These are phyloP conservation scores for Erysiphe neolycopersici DNA, from an alignment of 2,329 filamentous ascomycete genomes.

Conservation along the genomic window DNA sequence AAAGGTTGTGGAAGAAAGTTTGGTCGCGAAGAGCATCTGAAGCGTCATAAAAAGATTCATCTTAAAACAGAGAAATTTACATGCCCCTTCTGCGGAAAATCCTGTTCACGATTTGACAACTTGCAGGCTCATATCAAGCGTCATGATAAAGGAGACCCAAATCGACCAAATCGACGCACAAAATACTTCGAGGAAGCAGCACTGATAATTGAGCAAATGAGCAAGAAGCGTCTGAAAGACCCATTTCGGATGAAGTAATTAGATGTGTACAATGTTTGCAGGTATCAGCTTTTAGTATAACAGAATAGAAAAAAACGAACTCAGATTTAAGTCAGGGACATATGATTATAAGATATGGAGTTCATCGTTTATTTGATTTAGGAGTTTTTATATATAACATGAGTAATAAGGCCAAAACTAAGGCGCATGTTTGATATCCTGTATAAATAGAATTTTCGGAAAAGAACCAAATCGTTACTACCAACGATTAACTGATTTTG, in stretches of 20 bases:
- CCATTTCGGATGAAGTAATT: neutral
- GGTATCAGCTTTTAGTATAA: too few relatives aligned
- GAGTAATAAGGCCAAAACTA: too few relatives aligned
- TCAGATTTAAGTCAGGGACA: too few relatives aligned
- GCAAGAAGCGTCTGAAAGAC: neutral
- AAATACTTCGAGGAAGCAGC: neutral
- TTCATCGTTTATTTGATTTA: too few relatives aligned
- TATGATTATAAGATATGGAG: too few relatives aligned
- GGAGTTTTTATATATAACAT: too few relatives aligned
- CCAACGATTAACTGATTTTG: too few relatives aligned
- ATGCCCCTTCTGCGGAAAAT: slow-evolving; percentile 7
- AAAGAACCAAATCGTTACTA: too few relatives aligned
- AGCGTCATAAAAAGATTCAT: slow-evolving; percentile 21
- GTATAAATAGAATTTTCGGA: too few relatives aligned
- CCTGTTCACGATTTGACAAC: slow-evolving; percentile 9
- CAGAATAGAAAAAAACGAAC: too few relatives aligned
- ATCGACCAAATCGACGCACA: neutral
- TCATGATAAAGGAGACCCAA: slow-evolving; percentile 1
- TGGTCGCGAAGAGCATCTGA: slow-evolving; percentile 22
- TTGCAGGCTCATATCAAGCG: slow-evolving; percentile 6
- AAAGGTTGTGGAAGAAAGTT: slow-evolving; percentile 19
- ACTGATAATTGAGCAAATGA: neutral
- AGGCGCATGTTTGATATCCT: too few relatives aligned
- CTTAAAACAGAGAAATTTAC: neutral
- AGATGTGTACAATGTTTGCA: too few relatives aligned